These are phyloP conservation scores for Globisporangium sylvaticum DNA, from an alignment of 352 stramenopile species.

Conservation along the genomic window DNA sequence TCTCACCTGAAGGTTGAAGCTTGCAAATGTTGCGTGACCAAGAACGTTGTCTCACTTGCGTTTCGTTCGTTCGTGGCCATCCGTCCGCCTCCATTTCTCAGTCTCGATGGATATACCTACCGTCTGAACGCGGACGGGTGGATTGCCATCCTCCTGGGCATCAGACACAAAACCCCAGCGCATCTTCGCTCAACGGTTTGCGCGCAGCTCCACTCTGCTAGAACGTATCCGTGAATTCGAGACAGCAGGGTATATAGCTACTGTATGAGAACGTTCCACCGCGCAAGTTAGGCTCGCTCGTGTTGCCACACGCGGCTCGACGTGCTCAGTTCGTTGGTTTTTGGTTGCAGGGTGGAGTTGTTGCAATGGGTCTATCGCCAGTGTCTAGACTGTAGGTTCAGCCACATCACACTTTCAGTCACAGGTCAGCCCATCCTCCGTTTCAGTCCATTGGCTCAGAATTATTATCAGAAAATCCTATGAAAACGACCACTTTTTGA, in stretches of 20 bases:
- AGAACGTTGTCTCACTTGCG: background rate
- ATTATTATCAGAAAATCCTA: background rate
- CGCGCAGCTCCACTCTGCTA: too few species aligned
- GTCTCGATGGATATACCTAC: background rate
- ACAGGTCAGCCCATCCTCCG: background rate
- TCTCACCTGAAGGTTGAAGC: too few species aligned
- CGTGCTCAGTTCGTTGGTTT: too few species aligned
- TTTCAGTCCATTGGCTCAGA: background rate
- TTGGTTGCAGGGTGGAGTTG: too few species aligned
- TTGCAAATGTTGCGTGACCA: background rate
- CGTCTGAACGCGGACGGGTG: background rate
- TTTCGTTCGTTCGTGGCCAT: background rate
- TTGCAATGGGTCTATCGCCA: background rate
- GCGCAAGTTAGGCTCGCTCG: too few species aligned
- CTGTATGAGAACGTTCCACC: too few species aligned
- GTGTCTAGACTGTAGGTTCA: background rate
- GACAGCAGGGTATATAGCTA: too few species aligned
- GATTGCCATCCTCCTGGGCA: too few species aligned
- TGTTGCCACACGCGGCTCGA: too few species aligned
- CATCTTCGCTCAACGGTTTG: too few species aligned
- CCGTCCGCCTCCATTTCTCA: background rate
- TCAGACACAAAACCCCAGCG: too few species aligned
- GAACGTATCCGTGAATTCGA: too few species aligned
- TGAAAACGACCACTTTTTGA: background rate
- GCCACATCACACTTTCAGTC: background rate